Conservation (phyloP, 1,284 basidiomycete species). For the Mycena sp. region DNA sequence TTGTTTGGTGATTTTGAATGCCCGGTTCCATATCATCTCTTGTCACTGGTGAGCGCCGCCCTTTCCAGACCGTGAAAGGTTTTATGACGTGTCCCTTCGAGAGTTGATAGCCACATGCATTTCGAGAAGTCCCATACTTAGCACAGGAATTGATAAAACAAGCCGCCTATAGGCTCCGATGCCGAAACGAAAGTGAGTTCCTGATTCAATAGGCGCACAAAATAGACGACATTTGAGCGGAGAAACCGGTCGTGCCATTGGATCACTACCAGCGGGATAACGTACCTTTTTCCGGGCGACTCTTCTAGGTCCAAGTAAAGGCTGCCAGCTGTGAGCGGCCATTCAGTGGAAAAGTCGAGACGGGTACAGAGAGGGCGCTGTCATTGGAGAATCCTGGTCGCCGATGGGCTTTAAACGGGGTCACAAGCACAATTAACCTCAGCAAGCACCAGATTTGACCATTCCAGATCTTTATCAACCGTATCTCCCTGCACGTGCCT, state of each 20-base stretch:
- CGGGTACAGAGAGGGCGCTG: no score
- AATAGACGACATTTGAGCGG: background rate
- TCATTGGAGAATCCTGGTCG: no score
- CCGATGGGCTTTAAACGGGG: no score
- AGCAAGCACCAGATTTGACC: no score
- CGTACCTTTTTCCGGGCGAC: background rate
- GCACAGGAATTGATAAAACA: background rate
- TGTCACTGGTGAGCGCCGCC: background rate
- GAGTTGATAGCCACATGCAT: conserved; percentile 20
- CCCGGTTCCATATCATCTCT: background rate
- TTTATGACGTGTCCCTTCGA: conserved; percentile 9
- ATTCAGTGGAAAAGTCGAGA: no score
- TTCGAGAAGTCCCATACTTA: background rate
- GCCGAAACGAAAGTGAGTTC: background rate
- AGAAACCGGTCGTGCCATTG: background rate
- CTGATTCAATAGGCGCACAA: background rate
- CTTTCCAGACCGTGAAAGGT: background rate
- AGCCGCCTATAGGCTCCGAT: conserved; percentile 1
- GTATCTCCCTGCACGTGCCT: no score
- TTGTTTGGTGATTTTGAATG: background rate
- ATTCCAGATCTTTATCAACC: no score
- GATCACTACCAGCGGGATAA: background rate
- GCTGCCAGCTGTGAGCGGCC: no score
- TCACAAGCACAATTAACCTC: no score
- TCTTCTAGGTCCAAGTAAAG: no score